These are phyloP conservation scores for Testicularia cyperi DNA, from an alignment of 1,284 basidiomycete species.

Conservation along the genomic window DNA sequence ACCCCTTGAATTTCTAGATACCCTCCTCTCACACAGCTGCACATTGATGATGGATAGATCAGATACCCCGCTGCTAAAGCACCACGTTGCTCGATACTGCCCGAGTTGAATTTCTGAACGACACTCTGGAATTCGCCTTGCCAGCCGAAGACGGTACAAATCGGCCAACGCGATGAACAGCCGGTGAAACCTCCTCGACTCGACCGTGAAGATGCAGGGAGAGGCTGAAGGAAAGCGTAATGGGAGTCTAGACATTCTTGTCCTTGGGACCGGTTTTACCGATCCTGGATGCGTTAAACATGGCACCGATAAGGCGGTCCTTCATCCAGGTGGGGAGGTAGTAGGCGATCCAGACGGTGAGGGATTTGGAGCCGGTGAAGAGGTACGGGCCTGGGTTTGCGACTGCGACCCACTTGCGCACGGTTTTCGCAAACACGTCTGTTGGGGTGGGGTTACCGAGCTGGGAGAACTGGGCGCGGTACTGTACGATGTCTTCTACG, in stretches of 20 bases:
- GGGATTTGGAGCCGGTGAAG: constrained; percentile 35
- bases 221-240: too few relatives aligned
- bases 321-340: constrained; percentile 37
- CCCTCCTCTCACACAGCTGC: too few relatives aligned
- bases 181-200: too few relatives aligned
- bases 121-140: too few relatives aligned
- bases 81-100: too few relatives aligned
- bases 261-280: constrained; percentile 21
- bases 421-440: constrained; percentile 29
- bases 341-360: constrained; percentile 34
- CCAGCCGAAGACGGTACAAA: too few relatives aligned
- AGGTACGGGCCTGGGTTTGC: constrained; percentile 33
- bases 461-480: constrained; percentile 44
- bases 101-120: too few relatives aligned
- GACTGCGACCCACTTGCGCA: constrained; percentile 12
- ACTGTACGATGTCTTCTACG: constrained; percentile 41
- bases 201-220: too few relatives aligned
- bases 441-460: constrained; percentile 41
- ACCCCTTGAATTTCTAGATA: neutral
- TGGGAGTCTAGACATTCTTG: constrained; percentile 32
- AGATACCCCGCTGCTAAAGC: too few relatives aligned
- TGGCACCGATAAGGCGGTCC: constrained; percentile 29
- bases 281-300: constrained; percentile 33
- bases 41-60: too few relatives aligned
- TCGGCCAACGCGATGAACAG: too few relatives aligned